phyloP scores from a whole-genome alignment of 2,329 filamentous ascomycete genomes.

The Knufia fluminis region DNA sequence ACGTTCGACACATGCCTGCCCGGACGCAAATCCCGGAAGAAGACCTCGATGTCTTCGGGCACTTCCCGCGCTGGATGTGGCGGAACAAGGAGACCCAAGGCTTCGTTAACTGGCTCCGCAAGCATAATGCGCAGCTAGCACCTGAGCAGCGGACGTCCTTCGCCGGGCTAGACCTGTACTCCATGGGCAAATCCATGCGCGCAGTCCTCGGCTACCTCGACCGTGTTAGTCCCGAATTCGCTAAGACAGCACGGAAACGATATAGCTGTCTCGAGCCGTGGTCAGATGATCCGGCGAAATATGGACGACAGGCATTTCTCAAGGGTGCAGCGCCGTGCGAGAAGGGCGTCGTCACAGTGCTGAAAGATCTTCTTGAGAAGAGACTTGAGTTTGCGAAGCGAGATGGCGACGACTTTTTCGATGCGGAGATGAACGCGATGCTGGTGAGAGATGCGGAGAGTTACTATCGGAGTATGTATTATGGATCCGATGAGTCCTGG shows the following conservation, averaged over 20 bases:
- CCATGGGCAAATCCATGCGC: slow-evolving; percentile 38
- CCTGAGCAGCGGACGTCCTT: slow-evolving; percentile 32
- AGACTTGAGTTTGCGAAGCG: slow-evolving; percentile 34
- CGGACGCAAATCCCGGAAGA: slow-evolving; percentile 24
- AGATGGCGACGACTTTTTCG: slow-evolving; percentile 41
- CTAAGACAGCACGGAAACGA: slow-evolving; percentile 34
- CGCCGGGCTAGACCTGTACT: slow-evolving; percentile 46
- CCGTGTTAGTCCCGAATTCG: slow-evolving; percentile 35
- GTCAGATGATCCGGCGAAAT: slow-evolving; percentile 41
- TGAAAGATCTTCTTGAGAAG: slow-evolving; percentile 35
- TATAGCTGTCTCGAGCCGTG: slow-evolving; percentile 42
- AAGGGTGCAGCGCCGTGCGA: slow-evolving; percentile 37
- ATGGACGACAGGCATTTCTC: slow-evolving; percentile 36
- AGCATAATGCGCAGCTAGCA: slow-evolving; percentile 31
- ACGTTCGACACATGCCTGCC: slow-evolving; percentile 39
- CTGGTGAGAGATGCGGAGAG: slow-evolving; percentile 41
- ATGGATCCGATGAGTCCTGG: slow-evolving; percentile 41
- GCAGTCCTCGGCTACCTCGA: slow-evolving; percentile 43
- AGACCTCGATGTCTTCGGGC: slow-evolving; percentile 29
- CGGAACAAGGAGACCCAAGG: slow-evolving; percentile 44
- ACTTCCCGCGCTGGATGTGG: slow-evolving; percentile 51
- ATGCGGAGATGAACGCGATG: slow-evolving; percentile 43
- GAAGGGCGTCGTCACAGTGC: slow-evolving; percentile 36
- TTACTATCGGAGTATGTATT: slow-evolving; percentile 47
- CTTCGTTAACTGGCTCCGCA: slow-evolving; percentile 44